These are phyloP conservation scores for Cocos nucifera DNA, from an alignment of 176 grass and related monocot genomes.

Conservation along the genomic window DNA sequence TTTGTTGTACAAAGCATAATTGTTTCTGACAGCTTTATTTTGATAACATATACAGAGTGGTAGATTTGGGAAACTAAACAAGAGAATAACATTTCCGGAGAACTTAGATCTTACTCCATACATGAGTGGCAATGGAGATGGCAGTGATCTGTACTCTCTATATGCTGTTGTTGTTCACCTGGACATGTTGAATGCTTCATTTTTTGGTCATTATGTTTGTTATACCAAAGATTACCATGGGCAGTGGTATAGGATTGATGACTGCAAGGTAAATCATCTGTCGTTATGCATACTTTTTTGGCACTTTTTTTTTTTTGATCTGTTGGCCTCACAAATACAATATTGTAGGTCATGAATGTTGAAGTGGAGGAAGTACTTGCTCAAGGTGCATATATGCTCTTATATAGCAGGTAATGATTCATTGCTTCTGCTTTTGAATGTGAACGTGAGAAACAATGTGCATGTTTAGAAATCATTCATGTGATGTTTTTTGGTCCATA, in stretches of 20 bases:
- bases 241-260: conserved; percentile 74
- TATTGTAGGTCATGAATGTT: conserved; percentile 57
- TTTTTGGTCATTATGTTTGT: conserved; percentile 99
- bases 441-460: too few relatives aligned
- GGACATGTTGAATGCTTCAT: conserved; percentile 97
- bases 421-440: not conserved
- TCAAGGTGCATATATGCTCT: conserved; percentile 98
- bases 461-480: too few relatives aligned
- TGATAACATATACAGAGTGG: conserved; percentile 47
- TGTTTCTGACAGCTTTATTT: too few relatives aligned
- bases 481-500: too few relatives aligned
- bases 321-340: conserved; percentile 3
- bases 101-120: conserved; percentile 75
- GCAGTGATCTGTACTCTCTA: conserved; percentile 74
- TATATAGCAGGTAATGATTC: conserved; percentile 46
- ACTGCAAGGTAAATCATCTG: conserved; percentile 73
- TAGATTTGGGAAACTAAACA: conserved; percentile 98
- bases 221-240: conserved; percentile 63
- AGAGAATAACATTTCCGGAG: conserved; percentile 76
- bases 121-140: conserved; percentile 51
- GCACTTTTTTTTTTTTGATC: not conserved
- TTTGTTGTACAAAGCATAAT: too few relatives aligned
- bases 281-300: conserved; percentile 1
- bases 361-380: conserved; percentile 80
- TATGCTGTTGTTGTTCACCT: conserved; percentile 97